These are phyloP conservation scores for Fusarium secorum DNA, from an alignment of 2,329 filamentous ascomycete species.

Conservation along the genomic window DNA sequence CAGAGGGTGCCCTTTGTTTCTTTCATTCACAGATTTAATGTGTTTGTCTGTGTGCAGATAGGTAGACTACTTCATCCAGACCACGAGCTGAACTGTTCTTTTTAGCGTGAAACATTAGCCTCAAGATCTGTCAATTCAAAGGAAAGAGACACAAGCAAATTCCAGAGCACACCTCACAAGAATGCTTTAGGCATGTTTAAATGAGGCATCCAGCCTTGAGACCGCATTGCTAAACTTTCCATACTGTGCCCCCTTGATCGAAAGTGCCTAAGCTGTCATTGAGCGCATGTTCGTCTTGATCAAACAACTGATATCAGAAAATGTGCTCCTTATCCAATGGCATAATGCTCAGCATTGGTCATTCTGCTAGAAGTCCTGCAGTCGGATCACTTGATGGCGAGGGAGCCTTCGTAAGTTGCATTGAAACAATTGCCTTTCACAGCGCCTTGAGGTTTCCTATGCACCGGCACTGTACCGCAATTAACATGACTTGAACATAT, in stretches of 20 bases:
- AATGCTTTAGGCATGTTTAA: background rate
- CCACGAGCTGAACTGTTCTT: slow-evolving; percentile 5
- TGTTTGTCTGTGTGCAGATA: background rate
- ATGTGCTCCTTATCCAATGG: background rate
- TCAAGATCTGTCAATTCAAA: background rate
- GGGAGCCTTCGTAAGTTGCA: background rate
- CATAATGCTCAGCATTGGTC: background rate
- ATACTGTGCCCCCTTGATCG: background rate
- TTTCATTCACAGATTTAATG: background rate
- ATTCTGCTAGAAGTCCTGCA: background rate
- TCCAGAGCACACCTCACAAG: background rate
- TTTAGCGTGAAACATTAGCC: slow-evolving; percentile 35
- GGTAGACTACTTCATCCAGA: background rate
- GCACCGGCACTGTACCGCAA: background rate
- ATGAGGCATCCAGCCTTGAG: background rate
- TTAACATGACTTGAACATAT: background rate
- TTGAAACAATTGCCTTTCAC: background rate
- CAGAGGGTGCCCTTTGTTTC: background rate
- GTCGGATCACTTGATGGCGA: background rate
- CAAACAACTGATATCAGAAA: background rate
- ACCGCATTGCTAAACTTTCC: background rate
- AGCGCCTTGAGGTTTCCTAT: background rate
- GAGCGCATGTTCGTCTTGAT: background rate
- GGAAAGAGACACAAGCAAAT: background rate
- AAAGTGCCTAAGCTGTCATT: background rate